These are phyloP conservation scores for Rhizophagus sp. DNA, from an alignment of 192 early-diverging fungal genomes.

Conservation along the genomic window DNA sequence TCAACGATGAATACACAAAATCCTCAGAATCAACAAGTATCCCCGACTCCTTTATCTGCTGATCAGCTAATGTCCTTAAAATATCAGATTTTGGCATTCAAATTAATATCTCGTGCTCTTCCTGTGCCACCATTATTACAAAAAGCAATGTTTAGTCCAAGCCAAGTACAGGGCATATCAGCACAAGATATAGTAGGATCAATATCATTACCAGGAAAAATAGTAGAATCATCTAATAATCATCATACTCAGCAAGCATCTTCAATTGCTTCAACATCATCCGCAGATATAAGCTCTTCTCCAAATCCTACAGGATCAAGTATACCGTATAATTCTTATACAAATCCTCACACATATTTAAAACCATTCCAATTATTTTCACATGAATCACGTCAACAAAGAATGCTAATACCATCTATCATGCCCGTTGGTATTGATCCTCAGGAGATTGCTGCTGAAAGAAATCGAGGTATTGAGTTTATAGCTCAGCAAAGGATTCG, in stretches of 20 bases:
- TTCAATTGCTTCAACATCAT: neutral
- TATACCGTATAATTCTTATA: constrained; percentile 51
- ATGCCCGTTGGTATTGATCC: constrained; percentile 82
- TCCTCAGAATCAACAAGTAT: constrained; percentile 25
- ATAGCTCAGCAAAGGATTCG: constrained; percentile 74
- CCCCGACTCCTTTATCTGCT: constrained; percentile 45
- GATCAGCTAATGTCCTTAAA: constrained; percentile 72
- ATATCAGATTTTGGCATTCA: constrained; percentile 85
- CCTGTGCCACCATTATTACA: constrained; percentile 73
- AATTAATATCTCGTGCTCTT: constrained; percentile 77
- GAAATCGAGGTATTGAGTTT: constrained; percentile 70
- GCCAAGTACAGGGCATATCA: constrained; percentile 42
- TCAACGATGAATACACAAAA: constrained; percentile 29
- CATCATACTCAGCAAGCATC: constrained; percentile 30
- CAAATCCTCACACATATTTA: constrained; percentile 58
- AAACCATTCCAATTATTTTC: constrained; percentile 52
- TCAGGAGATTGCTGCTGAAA: constrained; percentile 70
- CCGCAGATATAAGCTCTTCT: constrained; percentile 23
- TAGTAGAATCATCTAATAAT: constrained; percentile 57
- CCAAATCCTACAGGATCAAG: constrained; percentile 39
- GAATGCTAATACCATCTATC: constrained; percentile 71
- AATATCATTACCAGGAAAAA: constrained; percentile 47
- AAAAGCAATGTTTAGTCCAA: constrained; percentile 64
- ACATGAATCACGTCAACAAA: constrained; percentile 64
- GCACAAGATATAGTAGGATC: constrained; percentile 47